Base-by-base conservation (phyloP, 2,329 filamentous ascomycete genomes). In the Neofusicoccum laricinum region DNA sequence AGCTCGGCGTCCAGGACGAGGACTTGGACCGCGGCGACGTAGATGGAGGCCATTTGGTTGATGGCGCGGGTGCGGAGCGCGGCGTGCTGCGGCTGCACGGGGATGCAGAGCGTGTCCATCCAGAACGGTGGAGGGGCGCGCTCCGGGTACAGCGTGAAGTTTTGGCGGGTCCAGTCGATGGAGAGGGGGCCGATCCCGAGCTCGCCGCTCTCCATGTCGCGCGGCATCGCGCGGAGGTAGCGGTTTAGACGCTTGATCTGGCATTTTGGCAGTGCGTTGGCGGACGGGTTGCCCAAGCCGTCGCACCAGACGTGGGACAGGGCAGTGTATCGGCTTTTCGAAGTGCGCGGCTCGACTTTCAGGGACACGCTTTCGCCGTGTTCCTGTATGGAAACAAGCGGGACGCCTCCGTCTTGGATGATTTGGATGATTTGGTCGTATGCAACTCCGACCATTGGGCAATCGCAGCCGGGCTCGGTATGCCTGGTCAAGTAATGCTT, bases 81-180 rank as follows among this genome's bases (percentile, higher is more conserved):
- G 14, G 30, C 7, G 21, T 41, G 7, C n/a, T 32, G 14, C 6
- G 19, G 14, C 14, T 53, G 15, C 3, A 68, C 58, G 4, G 68
- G 68, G n/a, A 69, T 66, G 41, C 68, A 69, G n/a, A 69, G 66
- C n/a, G 67, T 67, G 53, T 69, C 68, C 49, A 69, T 61, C 68
- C 68, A 69, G 57, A 69, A 66, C 15, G 64, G 62, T 15, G 36
- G 50, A 0, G 51, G 25, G 10, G 32, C 12, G 14, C 32, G n/a
- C 3, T 15, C 15, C 10, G 30, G 30, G 48, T 36, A 12, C 48
- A 50, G 30, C 14, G 21, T n/a, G 4, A 61, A 43, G 34, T n/a
- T 41, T 14, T 48, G 40, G 12, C 59, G 40, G 14, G 40, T 43
- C 41, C 62, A 46, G 61, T 66, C 64, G 30, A 66, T 14, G 19